Conservation (phyloP, 2,329 filamentous ascomycete species). For the Sclerotinia borealis region DNA sequence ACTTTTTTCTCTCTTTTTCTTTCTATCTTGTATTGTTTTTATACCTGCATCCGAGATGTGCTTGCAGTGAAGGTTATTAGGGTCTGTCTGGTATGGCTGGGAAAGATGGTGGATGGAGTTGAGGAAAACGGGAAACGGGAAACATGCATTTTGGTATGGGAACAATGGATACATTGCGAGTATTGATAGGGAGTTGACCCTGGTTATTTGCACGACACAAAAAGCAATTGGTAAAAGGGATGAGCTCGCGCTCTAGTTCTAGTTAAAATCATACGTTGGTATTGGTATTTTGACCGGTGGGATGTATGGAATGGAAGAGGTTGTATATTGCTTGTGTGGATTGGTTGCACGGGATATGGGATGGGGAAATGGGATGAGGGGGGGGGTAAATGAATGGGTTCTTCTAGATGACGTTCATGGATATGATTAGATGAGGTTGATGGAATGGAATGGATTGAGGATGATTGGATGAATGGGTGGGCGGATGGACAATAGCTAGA, state of each 20-base stretch:
- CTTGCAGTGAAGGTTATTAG: background rate
- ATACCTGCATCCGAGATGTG: background rate
- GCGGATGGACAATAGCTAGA: background rate
- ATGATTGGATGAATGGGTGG: background rate
- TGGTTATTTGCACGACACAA: background rate
- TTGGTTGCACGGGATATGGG: background rate
- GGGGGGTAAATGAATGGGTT: no score
- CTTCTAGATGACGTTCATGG: constrained; percentile 1
- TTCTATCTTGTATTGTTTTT: constrained; percentile 9
- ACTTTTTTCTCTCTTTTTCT: background rate
- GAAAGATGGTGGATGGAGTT: background rate
- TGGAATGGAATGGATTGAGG: background rate
- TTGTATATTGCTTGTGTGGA: background rate
- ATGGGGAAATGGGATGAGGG: background rate
- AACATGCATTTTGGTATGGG: constrained; percentile 2
- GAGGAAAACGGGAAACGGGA: background rate
- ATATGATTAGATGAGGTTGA: constrained; percentile 6
- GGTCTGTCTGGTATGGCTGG: background rate
- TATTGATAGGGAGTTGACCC: background rate
- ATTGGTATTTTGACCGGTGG: background rate
- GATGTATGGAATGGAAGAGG: background rate
- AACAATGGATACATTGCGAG: background rate
- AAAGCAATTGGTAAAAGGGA: constrained; percentile 9
- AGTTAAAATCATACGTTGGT: constrained; percentile 1
- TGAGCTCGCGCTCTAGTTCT: constrained; percentile 1